phyloP scores from a whole-genome alignment of 2,329 filamentous ascomycete genomes.

The Graphium sp. region DNA sequence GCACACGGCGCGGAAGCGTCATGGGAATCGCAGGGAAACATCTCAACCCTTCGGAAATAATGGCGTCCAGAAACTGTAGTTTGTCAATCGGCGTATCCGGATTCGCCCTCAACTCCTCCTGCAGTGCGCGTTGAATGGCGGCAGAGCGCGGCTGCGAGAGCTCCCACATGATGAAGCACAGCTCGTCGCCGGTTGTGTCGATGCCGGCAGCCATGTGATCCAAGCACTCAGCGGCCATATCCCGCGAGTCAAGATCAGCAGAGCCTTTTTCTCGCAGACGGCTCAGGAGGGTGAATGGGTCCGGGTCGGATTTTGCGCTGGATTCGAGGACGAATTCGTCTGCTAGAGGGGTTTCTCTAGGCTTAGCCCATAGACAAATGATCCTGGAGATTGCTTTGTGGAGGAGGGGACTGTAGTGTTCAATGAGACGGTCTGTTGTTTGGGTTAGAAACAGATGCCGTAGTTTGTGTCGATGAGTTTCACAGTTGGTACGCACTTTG shows the following conservation, averaged over 20 bases:
- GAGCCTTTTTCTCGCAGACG: constrained; percentile 34
- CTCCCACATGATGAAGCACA: constrained; percentile 58
- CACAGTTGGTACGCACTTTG: constrained; percentile 31
- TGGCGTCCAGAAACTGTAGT: constrained; percentile 42
- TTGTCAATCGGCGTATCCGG: constrained; percentile 24
- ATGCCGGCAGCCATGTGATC: constrained; percentile 60
- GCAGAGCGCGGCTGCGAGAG: constrained; percentile 42
- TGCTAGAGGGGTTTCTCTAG: constrained; percentile 39
- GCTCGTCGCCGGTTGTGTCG: constrained; percentile 52
- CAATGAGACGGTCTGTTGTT: constrained; percentile 35
- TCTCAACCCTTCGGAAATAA: constrained; percentile 43
- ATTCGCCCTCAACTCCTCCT: constrained; percentile 29
- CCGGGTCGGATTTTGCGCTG: constrained; percentile 24
- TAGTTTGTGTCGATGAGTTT: neutral
- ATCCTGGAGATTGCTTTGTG: constrained; percentile 27
- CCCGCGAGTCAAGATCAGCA: constrained; percentile 26
- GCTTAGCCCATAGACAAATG: constrained; percentile 30
- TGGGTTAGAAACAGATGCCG: neutral
- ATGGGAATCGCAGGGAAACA: constrained; percentile 50
- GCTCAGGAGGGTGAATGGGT: constrained; percentile 38
- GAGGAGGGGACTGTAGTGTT: constrained; percentile 36
- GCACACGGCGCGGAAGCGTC: constrained; percentile 46
- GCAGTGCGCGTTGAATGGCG: constrained; percentile 31
- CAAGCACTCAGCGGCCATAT: constrained; percentile 50
- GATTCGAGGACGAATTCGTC: constrained; percentile 40